Base-by-base conservation (phyloP, 768 basidiomycete species). In the Russula dissimulans region DNA sequence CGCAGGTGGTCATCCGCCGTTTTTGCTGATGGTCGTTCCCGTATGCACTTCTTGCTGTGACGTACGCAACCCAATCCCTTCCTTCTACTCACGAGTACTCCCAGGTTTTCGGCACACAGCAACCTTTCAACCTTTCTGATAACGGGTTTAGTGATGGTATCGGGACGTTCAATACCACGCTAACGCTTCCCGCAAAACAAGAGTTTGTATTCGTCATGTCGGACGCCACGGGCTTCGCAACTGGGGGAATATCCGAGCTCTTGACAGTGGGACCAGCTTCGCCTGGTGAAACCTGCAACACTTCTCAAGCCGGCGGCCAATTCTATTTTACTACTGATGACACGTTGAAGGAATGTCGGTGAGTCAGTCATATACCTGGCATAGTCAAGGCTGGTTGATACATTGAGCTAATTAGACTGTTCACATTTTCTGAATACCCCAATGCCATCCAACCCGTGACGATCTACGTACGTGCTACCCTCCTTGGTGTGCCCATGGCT, bases 331-430 rank as follows among this genome's bases (percentile, higher is more conserved):
- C 22, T 26, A 26, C 2, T 26, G 22, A 26, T 26, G 22, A 26
- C 36, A 75, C 83, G 36, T 72, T 86, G 45, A 73, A 78, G 61
- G 84, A 88, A 69, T 87, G 86, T 79, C 73, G 77, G 86, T 82
- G 65, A 67, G 77, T 51, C 29, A 18, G 6, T 41, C 39, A 14
- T 8, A 11, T 12, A 41, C 4, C 9, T 41, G 22, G 22, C 22
- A 26, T 26, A 26, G 22, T 26, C 22, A 2, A 26, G 22, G 22
- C 22, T 26, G 22, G 22, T 26, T 26, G 22, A 26, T 26, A 26
- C 22, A 26, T 26, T 26, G 22, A 26, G 22, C 22, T 26, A 26
- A 26, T 26, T 26, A 26, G 22, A 26, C 22, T 26, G 22, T 26
- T 26, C 22, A 26, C 22, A 26, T 26, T 26, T 26, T 77, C 71